Evolutionary conservation across 164 flowering plant genomes (phyloP), one percentile per base, ranked within the genome.

Genomic region (Sextonia rubra): DNA sequence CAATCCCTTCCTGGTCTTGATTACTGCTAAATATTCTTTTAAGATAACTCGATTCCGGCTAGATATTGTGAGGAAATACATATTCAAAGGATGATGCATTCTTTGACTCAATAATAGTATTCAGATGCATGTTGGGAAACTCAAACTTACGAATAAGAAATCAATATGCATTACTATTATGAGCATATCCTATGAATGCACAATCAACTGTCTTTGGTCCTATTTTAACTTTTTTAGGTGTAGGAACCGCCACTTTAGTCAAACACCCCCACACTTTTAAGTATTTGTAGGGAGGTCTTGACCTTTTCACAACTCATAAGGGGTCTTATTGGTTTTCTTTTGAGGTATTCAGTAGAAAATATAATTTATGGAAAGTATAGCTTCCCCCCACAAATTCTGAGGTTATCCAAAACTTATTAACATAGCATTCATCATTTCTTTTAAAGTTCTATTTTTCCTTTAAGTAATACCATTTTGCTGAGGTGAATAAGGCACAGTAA

Each of bases 401-500:
- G 69, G 63, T 65, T 49, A 32, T 1, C 55, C 32, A 32, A 20
- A 75, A 70, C 72, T 70, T 17, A 56, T 26, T 8, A 70, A 22
- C 49, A 58, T 70, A 18, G 0, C 73, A 60, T 70, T 49, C 22
- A 75, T 64, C 68, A 63, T 75, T 17, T 67, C 61, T 15, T 74
- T 60, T 2, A 69, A 22, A 3, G 68, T 75, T 3, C 63, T 60
- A 1, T 30, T 62, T 62, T 75, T 75, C 2, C 63, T 12, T 52
- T 75, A 63, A 14, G 48, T 64, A 6, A 75, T 14, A 1, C 73
- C 14, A 49, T 75, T 74, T 4, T 14, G 22, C 23, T 69, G 58
- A 47, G 73, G 82, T 17, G 73, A 47, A 66, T 75, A 80, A 6
- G 73, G 70, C 0, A 70, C 7, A 3, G 66, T 72, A 0, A 66